Base-by-base conservation (phyloP, 2,329 filamentous ascomycete genomes). In the Ophiostoma montium region DNA sequence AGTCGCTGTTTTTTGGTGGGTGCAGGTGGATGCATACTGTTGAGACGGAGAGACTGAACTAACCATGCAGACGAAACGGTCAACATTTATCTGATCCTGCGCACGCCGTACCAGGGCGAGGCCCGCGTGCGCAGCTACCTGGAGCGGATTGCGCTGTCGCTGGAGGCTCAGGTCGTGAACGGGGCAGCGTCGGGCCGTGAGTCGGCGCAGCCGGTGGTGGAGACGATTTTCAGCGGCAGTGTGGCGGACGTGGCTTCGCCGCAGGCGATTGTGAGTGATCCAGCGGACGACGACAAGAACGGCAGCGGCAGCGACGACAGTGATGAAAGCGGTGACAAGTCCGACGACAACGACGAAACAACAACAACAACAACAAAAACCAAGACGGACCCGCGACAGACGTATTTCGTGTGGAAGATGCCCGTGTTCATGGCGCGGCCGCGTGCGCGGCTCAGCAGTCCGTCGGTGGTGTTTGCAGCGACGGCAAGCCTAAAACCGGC, bases 1-100 rank as follows among this genome's bases (percentile, higher is more conserved):
- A 82, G 35, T 71, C 73, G 49, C 67, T 89, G 35, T 83, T 85
- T 60, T 86, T 88, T 60, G 84, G 84, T 87, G 69, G 56, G 75
- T 63, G 23, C 23, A 27, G 56, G 75, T 63, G 23, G 5, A 27
- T 8, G 8, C 23, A 27, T 27, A 5, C 23, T 10, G 3, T 27
- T 6, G 36, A 12, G 18, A 10, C 5, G 35, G 16, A 45, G 8
- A 8, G 3, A 21, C 7, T 18, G 18, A 11, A 19, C 31, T 50
- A 10, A 73, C 67, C 68, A 59, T 60, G 3, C 66, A 88, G 84
- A 89, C 74, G 84, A 89, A 68, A 78, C 77, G 23, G 72, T 84
- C 50, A 69, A 80, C 54, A 71, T 87, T 16, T 78, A 84, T 58
- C 67, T 88, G 53, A 70, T 86, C 11, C 71, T 89, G 50, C 75